phyloP scores from a whole-genome alignment of 164 flowering plant species.

The Taxillus chinensis region DNA sequence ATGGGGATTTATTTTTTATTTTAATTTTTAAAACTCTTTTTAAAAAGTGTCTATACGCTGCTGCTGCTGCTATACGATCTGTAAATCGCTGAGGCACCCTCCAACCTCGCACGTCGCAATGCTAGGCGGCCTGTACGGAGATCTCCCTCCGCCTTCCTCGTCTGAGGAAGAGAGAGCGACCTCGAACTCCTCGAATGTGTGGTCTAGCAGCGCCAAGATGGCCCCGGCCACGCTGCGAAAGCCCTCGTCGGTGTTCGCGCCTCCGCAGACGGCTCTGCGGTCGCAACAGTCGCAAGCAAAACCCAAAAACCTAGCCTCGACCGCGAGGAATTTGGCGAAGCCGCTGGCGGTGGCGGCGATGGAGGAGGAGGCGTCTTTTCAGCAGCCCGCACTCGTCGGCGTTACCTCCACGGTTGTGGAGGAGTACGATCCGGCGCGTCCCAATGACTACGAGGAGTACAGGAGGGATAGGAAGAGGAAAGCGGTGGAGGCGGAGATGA shows the following conservation, averaged over 20 bases:
- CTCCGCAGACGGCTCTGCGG: slow-evolving; percentile 51
- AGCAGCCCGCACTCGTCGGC: slow-evolving; percentile 70
- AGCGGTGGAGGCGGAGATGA: slow-evolving; percentile 49
- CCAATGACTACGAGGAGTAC: slow-evolving; percentile 86
- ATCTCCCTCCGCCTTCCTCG: slow-evolving; percentile 66
- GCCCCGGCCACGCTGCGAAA: slow-evolving; percentile 92
- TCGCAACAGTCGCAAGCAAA: slow-evolving; percentile 23
- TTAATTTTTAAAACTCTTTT: too few relatives aligned
- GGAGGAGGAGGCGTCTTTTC: slow-evolving; percentile 6
- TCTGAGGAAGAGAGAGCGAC: slow-evolving; percentile 35
- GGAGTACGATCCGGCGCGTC: slow-evolving; percentile 94
- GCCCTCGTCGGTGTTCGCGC: slow-evolving; percentile 41
- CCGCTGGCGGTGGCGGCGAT: not conserved
- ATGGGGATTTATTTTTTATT: too few relatives aligned
- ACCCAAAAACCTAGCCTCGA: slow-evolving; percentile 20
- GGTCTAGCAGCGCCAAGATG: slow-evolving; percentile 85
- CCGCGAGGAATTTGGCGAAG: too few relatives aligned
- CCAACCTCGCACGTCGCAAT: slow-evolving; percentile 15
- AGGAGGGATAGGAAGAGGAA: slow-evolving; percentile 62
- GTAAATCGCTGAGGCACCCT: too few relatives aligned
- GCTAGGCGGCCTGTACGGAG: slow-evolving; percentile 94
- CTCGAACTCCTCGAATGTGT: slow-evolving; percentile 35
- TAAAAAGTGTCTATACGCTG: too few relatives aligned
- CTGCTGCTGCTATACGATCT: too few relatives aligned
- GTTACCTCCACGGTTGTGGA: slow-evolving; percentile 68